A percentile compares a stretch with the other conserved stretches of the same genome.
These are phyloP conservation scores for Pinus albicaulis DNA, from an alignment of 75 land plant species.

Conservation along the genomic window DNA sequence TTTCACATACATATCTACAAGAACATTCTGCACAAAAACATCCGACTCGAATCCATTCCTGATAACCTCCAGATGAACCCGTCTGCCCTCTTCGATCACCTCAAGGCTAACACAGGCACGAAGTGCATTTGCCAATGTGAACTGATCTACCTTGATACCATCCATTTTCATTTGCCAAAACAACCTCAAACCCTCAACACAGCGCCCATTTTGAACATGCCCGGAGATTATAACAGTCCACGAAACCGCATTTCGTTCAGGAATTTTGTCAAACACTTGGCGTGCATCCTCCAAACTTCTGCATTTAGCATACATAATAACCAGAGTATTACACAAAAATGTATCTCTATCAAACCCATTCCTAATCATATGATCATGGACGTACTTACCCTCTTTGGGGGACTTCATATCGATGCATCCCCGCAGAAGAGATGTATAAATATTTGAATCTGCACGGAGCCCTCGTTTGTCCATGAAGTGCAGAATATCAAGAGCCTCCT, in stretches of 20 bases:
- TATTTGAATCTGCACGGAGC: background rate
- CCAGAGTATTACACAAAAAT: constrained; percentile 45
- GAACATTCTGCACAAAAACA: constrained; percentile 18
- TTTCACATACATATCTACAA: constrained; percentile 26
- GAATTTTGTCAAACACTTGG: constrained; percentile 45
- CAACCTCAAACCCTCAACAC: constrained; percentile 40
- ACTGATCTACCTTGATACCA: constrained; percentile 40
- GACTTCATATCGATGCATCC: constrained; percentile 2
- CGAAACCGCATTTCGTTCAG: constrained; percentile 35
- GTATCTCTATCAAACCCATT: constrained; percentile 17
- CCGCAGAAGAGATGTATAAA: constrained; percentile 7
- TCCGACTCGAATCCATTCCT: background rate
- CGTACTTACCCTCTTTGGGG: background rate
- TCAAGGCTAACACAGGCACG: constrained; percentile 36
- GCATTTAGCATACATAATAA: constrained; percentile 57
- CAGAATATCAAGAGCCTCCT: constrained; percentile 3
- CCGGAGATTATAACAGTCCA: constrained; percentile 60
- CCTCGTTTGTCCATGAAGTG: background rate
- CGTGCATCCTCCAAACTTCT: constrained; percentile 24
- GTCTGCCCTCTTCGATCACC: constrained; percentile 34
- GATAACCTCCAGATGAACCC: background rate
- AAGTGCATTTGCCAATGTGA: constrained; percentile 49
- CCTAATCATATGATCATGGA: constrained; percentile 32
- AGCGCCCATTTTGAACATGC: constrained; percentile 45
- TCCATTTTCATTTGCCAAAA: constrained; percentile 34